Base-by-base conservation (phyloP, 495 filamentous ascomycete species). In the Cercophora scortea region DNA sequence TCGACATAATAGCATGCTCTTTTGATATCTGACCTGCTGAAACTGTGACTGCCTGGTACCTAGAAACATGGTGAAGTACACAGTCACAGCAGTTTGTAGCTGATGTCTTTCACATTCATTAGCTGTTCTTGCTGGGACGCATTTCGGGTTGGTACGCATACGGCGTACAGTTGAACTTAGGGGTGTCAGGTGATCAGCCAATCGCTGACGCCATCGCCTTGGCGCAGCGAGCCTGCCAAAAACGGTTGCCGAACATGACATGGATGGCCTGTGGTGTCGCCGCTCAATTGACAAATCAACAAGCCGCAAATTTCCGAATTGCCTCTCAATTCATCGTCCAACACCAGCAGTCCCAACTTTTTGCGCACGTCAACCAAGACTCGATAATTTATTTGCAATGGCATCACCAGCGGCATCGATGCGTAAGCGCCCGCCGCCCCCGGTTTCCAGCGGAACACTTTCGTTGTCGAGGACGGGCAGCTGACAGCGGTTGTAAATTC, bases 341-440 rank as follows among this genome's bases (percentile, higher is more conserved):
- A 11, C 36, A 38, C 36, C 36, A 38, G 3, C 32, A n/a, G 11
- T n/a, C 44, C 36, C 36, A 38, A 38, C n/a, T 8, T 36, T 51
- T 51, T 34, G 42, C 42, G 42, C 42, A 15, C 5, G 6, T 13
- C 15, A 45, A 25, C 25, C 25, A 2, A 25, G 25, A 25, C 25
- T 25, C 25, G 25, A 25, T 25, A 25, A 2, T 5, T 2, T 25
- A 25, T 38, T 38, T 7, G 36, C 36, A 38, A 73, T 73, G 70
- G 59, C 59, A 9, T 66, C 61, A 17, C 54, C 55, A 57, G 56
- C 58, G 48, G 52, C 66, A 13, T 58, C 60, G 33, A 61, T 69
- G 18, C 65, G 71, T 74, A 61, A 59, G 70, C 52, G 46, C 17
- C 18, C n/a, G 3, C 32, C 11, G 4, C 9, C 36, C n/a, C 25